Evolutionary conservation across 176 grass and related monocot species (phyloP).

Genomic region (Triticum aestivum): IWGSC_CS_RefSeq_v2.1 NC_057797.1:554457586-554458085

Average conservation of each 20-base stretch:
- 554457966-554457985: background rate
- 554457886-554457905: conserved; percentile 97
- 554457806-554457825: conserved; percentile 98
- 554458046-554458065: conserved; percentile 13
- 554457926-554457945: conserved; percentile 49
- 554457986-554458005: conserved; percentile 23
- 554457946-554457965: background rate
- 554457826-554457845: conserved; percentile 98
- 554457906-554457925: conserved; percentile 19
- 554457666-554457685: conserved; percentile 13
- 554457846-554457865: conserved; percentile 96
- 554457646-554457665: background rate
- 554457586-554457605: conserved; percentile 13
- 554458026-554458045: background rate
- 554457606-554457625: background rate
- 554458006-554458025: background rate
- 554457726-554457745: conserved; percentile 9
- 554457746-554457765: conserved; percentile 8
- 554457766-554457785: conserved; percentile 6
- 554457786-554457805: conserved; percentile 49
- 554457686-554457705: background rate
- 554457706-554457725: background rate
- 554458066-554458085: background rate
- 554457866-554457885: conserved; percentile 96
- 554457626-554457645: background rate